phyloP scores from a whole-genome alignment of 192 early-diverging fungal genomes.

The Entomortierella lignicola region DNA sequence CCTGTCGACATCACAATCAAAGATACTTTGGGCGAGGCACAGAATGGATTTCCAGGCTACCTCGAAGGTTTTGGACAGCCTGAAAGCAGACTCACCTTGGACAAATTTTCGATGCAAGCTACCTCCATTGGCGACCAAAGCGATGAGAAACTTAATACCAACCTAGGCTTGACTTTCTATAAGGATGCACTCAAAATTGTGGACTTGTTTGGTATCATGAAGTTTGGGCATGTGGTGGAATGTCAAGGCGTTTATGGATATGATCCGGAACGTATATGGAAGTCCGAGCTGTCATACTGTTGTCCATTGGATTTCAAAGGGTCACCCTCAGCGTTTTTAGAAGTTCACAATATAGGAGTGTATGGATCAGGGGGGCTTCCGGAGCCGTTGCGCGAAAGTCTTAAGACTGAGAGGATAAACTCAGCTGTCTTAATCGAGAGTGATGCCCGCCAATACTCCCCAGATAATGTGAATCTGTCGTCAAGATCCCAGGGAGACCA shows the following conservation, averaged over 20 bases:
- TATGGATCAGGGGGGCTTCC: conserved; percentile 11
- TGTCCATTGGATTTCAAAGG: neutral
- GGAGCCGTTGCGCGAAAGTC: neutral
- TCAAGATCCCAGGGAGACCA: neutral
- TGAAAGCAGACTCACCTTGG: neutral
- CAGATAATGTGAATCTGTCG: neutral
- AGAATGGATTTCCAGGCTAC: conserved; percentile 1
- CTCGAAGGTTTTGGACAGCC: conserved; percentile 8
- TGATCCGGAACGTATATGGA: conserved; percentile 1
- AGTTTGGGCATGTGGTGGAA: neutral
- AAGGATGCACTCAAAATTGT: neutral
- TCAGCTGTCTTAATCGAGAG: neutral
- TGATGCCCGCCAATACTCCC: neutral
- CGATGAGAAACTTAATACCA: neutral
- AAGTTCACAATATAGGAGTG: conserved; percentile 4
- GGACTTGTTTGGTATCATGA: neutral
- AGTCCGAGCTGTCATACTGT: neutral
- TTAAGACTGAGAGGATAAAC: neutral
- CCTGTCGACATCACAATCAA: too few relatives aligned
- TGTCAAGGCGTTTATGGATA: conserved; percentile 6
- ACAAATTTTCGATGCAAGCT: neutral
- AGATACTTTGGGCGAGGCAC: conserved; percentile 7
- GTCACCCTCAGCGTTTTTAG: neutral
- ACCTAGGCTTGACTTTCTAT: neutral
- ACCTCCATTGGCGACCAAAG: neutral